Evolutionary conservation across 2,329 filamentous ascomycete genomes (phyloP), one percentile per base, ranked within the genome.

Genomic region (Teratosphaeria nubilosa): DNA sequence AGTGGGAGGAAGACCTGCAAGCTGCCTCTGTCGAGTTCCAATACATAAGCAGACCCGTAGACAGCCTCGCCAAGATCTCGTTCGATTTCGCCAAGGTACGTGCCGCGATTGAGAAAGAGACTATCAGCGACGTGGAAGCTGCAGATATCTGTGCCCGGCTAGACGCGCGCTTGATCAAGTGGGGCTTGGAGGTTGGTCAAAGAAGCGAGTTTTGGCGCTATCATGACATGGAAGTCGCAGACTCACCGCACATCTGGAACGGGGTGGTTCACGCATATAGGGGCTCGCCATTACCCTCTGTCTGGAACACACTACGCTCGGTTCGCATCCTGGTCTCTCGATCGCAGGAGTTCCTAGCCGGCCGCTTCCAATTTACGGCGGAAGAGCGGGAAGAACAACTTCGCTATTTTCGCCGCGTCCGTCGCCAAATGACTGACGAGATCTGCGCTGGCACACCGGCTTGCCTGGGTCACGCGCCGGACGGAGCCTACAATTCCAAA

Each of bases 301-400:
- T 66, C 2, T 71, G 67, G 66, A 66, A 68, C 53, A 67, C 63
- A 1, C 67, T 64, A 25, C 62, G 66, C 25, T 59, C 54, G 37
- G 63, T 70, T 24, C 63, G 68, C 2, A 71, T 71, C 54, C 64
- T 71, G 60, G 54, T 70, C 16, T 63, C 66, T 0, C 65, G 68
- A 2, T 64, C 65, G 1, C 69, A 69, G 59, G 67, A 69, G 51
- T 34, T 59, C 30, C 63, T 70, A 14, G 59, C 62, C 53, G 54
- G 61, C 14, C 62, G 65, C 10, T 60, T 68, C 48, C n/a, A 34
- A 24, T 58, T 51, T 16, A 27, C 58, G 3, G 52, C 64, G 24
- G 55, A 58, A 20, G 58, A 65, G 52, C 56, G 56, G 31, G 56
- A 59, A 25, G 63, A 60, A 14, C 67, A 68, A 31, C 51, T 60